Evolutionary conservation across 2,329 filamentous ascomycete genomes (phyloP), one percentile per base, ranked within the genome.

Genomic region (Pseudonectria buxi): DNA sequence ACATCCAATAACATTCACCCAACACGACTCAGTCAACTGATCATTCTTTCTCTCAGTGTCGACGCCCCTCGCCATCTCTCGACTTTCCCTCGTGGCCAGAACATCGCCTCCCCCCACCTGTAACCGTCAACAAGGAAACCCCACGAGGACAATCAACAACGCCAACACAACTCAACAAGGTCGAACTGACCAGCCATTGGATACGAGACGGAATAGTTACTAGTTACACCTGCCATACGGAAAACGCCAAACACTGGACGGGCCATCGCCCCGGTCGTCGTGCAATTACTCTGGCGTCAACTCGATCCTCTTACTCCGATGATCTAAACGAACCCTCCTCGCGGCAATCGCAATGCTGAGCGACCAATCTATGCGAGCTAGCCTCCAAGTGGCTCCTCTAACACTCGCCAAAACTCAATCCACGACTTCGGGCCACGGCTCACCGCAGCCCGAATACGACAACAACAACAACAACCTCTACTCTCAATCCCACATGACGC

Each of bases 401-500:
- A 54, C 68, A 33, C 69, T 78, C 41, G 59, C 69, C 31, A 77
- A 74, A 54, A 53, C 56, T 30, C 54, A 47, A 35, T 32, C 48
- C 35, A 45, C 51, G 26, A 30, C 45, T 14, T 36, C 39, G 40
- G 45, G 48, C 47, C 41, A 62, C 58, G 58, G 50, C 41, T 51
- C 53, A 27, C 48, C 51, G 24, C 45, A 50, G 24, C 37, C 43
- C n/a, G 44, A 55, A 39, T 48, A 54, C 32, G 60, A 61, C 44
- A 56, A 58, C 35, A 62, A 58, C 30, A 64, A 64, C 39, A 62
- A 58, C 30, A 64, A 64, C 39, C 60, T 64, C 32, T 67, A 71
- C 54, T 51, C 64, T 28, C 61, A 71, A 48, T 64, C 73, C 31
- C 80, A 87, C 47, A 83, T 89, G 63, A 89, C 84, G 32, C 85